Conservation (phyloP, 2,329 filamentous ascomycete species). For the Ophiosphaerella narmari region DNA sequence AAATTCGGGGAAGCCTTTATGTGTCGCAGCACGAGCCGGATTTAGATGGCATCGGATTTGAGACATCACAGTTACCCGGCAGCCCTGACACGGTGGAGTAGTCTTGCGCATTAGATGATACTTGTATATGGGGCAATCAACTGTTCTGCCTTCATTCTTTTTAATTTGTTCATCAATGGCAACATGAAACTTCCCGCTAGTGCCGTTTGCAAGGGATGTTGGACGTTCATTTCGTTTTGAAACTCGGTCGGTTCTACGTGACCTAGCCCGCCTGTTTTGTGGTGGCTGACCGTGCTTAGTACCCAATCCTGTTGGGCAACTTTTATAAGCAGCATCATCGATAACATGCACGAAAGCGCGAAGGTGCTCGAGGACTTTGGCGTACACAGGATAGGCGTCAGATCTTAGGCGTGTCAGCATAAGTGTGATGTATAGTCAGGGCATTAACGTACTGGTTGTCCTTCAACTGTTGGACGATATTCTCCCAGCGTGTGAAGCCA, state of each 20-base stretch:
- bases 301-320: not conserved
- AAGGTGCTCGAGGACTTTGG: constrained; percentile 3
- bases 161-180: not conserved
- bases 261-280: not conserved
- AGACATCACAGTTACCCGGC: not conserved
- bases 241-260: not conserved
- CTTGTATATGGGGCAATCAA: constrained; percentile 6
- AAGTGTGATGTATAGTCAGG: too few relatives aligned
- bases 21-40: not conserved
- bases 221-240: not conserved
- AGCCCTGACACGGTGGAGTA: constrained; percentile 1
- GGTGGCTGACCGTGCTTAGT: not conserved
- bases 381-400: not conserved
- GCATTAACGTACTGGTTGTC: not conserved
- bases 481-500: constrained; percentile 6
- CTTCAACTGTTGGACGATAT: not conserved
- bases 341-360: not conserved
- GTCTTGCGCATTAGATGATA: not conserved
- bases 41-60: constrained; percentile 6
- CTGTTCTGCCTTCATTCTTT: not conserved
- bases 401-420: not conserved
- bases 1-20: not conserved
- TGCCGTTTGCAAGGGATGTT: not conserved
- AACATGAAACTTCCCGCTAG: not conserved
- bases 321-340: not conserved